Evolutionary conservation across 2,329 filamentous ascomycete species (phyloP).

Genomic region (Colletotrichum higginsianum): DNA sequence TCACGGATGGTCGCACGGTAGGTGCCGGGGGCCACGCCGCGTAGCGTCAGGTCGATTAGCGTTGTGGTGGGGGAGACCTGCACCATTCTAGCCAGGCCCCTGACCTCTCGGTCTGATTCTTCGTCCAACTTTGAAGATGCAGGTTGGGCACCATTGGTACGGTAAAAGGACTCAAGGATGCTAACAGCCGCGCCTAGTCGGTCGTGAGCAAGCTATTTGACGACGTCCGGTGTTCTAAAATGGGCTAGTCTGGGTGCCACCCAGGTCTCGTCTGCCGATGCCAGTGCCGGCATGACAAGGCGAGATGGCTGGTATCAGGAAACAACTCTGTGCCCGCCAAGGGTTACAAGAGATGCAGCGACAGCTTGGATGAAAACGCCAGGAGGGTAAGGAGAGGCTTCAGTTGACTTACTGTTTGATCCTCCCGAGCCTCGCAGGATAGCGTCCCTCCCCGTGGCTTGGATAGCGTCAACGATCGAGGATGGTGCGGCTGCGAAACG

Average conservation of each 20-base stretch:
- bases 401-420: slow-evolving; percentile 79
- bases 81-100: slow-evolving; percentile 93
- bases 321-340: slow-evolving; percentile 34
- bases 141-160: slow-evolving; percentile 60
- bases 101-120: slow-evolving; percentile 71
- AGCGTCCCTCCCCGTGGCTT: slow-evolving; percentile 91
- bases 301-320: slow-evolving; percentile 27
- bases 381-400: slow-evolving; percentile 29
- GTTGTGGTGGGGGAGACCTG: slow-evolving; percentile 86
- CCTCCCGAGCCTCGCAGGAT: slow-evolving; percentile 91
- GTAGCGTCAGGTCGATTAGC: slow-evolving; percentile 88
- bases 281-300: slow-evolving; percentile 28
- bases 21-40: slow-evolving; percentile 83
- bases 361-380: neutral
- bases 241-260: slow-evolving; percentile 15
- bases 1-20: slow-evolving; percentile 90
- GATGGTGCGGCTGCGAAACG: slow-evolving; percentile 80
- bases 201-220: slow-evolving; percentile 29
- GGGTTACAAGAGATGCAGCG: slow-evolving; percentile 25
- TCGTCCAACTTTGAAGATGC: slow-evolving; percentile 52
- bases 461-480: slow-evolving; percentile 88
- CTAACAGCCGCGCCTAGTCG: slow-evolving; percentile 84
- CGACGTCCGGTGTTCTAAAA: neutral
- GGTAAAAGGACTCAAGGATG: slow-evolving; percentile 87
- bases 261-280: slow-evolving; percentile 20